Conservation (phyloP, 805 yeast genomes). For the Candida boidinii region DNA sequence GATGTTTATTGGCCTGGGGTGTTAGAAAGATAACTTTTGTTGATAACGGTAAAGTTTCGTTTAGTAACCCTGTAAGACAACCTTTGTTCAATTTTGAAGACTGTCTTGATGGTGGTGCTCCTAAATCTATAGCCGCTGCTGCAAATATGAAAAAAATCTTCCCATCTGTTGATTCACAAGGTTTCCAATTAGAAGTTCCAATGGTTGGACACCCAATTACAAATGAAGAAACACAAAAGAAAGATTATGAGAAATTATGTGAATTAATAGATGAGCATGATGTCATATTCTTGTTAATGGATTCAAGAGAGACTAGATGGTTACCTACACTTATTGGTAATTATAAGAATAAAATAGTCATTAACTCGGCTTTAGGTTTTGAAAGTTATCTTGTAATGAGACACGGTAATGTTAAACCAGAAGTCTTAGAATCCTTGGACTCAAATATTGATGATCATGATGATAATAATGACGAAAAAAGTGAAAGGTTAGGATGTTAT, state of each 20-base stretch:
- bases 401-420: slow-evolving; percentile 52
- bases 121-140: slow-evolving; percentile 79
- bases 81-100: slow-evolving; percentile 80
- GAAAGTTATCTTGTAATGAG: slow-evolving; percentile 92
- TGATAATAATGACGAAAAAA: slow-evolving; percentile 18
- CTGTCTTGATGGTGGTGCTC: slow-evolving; percentile 62
- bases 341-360: slow-evolving; percentile 59
- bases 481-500: slow-evolving; percentile 75
- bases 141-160: slow-evolving; percentile 60
- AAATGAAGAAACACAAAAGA: slow-evolving; percentile 38
- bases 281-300: slow-evolving; percentile 74
- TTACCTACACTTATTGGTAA: slow-evolving; percentile 82
- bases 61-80: slow-evolving; percentile 93
- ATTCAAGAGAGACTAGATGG: slow-evolving; percentile 95
- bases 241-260: slow-evolving; percentile 44
- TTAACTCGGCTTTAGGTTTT: slow-evolving; percentile 93
- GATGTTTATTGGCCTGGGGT: slow-evolving; percentile 93
- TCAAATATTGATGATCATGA: too few species aligned
- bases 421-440: slow-evolving; percentile 7
- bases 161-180: slow-evolving; percentile 65
- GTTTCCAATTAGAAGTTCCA: slow-evolving; percentile 69
- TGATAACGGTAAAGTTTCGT: slow-evolving; percentile 83
- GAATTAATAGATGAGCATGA: slow-evolving; percentile 61
- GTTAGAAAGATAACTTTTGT: slow-evolving; percentile 78
- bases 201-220: slow-evolving; percentile 91